Percentiles rank a stretch among this genome's conserved stretches.
Evolutionary conservation across 345 rosid species (phyloP).

Genomic region (Syzygium jambos): DNA sequence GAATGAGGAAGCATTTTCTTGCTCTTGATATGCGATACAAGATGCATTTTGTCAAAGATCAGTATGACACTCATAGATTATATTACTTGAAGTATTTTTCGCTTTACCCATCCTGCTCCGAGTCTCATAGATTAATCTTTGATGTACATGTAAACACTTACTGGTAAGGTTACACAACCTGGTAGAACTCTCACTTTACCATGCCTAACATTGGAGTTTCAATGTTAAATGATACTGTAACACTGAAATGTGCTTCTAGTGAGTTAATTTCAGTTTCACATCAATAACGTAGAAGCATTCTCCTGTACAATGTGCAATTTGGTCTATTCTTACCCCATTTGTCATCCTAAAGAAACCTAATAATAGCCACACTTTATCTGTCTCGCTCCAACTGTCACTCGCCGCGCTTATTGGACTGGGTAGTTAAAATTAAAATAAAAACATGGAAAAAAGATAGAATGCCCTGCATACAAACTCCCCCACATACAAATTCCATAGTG

Average conservation of each 20-base stretch:
- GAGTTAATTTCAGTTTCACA: not conserved
- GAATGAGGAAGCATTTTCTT: not conserved
- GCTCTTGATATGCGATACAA: not conserved
- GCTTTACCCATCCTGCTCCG: not conserved
- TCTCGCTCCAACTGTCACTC: not conserved
- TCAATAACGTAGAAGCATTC: not conserved
- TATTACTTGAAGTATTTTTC: not conserved
- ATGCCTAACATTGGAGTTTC: not conserved
- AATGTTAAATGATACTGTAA: not conserved
- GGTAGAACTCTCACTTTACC: not conserved
- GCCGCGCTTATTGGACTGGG: rapidly evolving
- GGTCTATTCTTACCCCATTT: not conserved
- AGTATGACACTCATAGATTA: not conserved
- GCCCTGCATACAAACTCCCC: not conserved
- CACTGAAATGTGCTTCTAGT: not conserved
- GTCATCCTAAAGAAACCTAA: not conserved
- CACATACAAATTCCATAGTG: not conserved
- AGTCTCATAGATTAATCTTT: not conserved
- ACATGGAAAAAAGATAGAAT: not conserved
- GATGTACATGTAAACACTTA: not conserved
- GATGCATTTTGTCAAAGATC: not conserved
- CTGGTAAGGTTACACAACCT: not conserved
- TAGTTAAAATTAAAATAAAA: not conserved
- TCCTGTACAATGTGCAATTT: not conserved
- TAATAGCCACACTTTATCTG: not conserved